phyloP scores from a whole-genome alignment of 116 monocot species.

The Iris pallida region DNA sequence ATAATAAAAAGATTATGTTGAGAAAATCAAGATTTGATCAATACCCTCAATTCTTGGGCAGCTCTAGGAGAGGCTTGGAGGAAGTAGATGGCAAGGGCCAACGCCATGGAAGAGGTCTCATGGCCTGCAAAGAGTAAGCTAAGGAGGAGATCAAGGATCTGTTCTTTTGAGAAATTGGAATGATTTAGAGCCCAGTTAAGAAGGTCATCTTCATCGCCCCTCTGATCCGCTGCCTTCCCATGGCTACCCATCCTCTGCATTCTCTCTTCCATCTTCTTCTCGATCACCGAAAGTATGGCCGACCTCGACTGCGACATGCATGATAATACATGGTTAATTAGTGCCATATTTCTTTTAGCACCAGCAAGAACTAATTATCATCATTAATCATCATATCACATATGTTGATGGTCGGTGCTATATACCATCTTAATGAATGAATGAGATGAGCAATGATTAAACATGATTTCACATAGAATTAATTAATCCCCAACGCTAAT shows the following conservation, averaged over 20 bases:
- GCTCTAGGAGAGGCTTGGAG: slow-evolving; percentile 57
- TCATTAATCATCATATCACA: too few relatives aligned
- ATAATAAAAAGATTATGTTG: too few relatives aligned
- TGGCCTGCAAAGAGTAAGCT: slow-evolving; percentile 88
- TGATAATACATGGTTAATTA: too few relatives aligned
- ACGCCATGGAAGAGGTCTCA: slow-evolving; percentile 70
- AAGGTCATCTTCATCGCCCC: slow-evolving; percentile 51
- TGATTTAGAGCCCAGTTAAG: slow-evolving; percentile 68
- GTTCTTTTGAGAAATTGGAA: slow-evolving; percentile 67
- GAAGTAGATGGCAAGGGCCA: slow-evolving; percentile 68
- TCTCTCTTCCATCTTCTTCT: slow-evolving; percentile 63
- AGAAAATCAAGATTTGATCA: too few relatives aligned
- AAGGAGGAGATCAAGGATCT: slow-evolving; percentile 74
- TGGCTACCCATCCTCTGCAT: not conserved
- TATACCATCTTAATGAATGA: not conserved
- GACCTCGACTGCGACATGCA: slow-evolving; percentile 52
- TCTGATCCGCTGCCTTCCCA: not conserved
- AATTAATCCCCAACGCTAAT: not conserved
- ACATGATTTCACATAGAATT: not conserved
- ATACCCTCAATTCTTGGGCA: slow-evolving; percentile 52
- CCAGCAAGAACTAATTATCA: too few relatives aligned
- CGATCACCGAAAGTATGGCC: slow-evolving; percentile 59
- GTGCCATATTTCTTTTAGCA: too few relatives aligned
- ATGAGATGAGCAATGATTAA: not conserved
- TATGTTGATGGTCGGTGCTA: too few relatives aligned